Base-by-base conservation (phyloP, 768 basidiomycete genomes). In the Auriscalpium microsporum region DNA sequence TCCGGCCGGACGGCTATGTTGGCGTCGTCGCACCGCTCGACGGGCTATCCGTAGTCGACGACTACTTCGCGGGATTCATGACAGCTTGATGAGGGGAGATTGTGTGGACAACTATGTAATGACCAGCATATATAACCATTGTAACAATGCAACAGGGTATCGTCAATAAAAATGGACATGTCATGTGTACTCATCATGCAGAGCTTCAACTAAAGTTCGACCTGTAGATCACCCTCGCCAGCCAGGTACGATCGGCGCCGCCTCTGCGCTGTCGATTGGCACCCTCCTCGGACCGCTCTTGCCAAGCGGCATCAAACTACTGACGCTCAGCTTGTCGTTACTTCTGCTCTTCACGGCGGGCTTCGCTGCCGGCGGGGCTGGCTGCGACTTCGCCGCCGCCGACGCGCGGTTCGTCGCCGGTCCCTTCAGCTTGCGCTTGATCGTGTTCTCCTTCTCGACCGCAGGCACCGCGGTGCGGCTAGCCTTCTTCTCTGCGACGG, bases 1-100 rank as follows among this genome's bases (percentile, higher is more conserved):
- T 85, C 6, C 73, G 84, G 23, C 83, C 83, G 8, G 84, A 84
- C 61, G 86, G 85, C 14, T 86, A 85, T 55, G 75, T 88, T 34
- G 82, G 80, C 3, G 73, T 71, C 60, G 70, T 87, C 35, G 73
- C 73, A 1, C 77, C 84, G 0, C 67, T 86, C 44, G 72, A 74
- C n/a, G 59, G 73, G 9, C 51, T 63, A 21, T 63, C 68, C 11
- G 63, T 62, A 1, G 47, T 87, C 46, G 68, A 73, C 35, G 19
- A 21, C 1, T 86, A 86, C 62, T 80, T 87, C 40, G 62, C 65
- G 1, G 63, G 65, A 1, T 83, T 86, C 62, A 67, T 77, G 65
- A 42, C 53, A 3, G 19, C 14, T 14, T 54, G 37, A 37, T 33
- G 36, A 19, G 54, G 10, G 34, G 56, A 34, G 38, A 44, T 46